Base-by-base conservation (phyloP, 2,329 filamentous ascomycete genomes). In the Fusarium anthophilum region DNA sequence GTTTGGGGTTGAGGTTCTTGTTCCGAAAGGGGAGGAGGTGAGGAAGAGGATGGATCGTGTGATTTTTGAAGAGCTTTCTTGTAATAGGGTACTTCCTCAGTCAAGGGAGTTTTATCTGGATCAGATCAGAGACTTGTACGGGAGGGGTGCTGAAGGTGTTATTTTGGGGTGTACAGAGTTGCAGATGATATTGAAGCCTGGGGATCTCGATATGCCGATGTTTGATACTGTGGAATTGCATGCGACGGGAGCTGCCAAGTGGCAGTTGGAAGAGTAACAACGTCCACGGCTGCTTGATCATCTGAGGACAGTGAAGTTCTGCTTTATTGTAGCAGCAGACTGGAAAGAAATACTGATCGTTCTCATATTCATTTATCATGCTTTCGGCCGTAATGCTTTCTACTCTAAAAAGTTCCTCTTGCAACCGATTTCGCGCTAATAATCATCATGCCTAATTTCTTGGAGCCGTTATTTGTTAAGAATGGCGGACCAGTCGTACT, bases 401-500 rank as follows among this genome's bases (percentile, higher is more conserved):
- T 55, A 41, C 51, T 55, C 20, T 30, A n/a, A 41, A 30, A 41
- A 41, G 51, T 17, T 5, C 6, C 10, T 10, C 6, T 4, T 8
- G 20, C 24, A 39, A 39, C 11, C 28, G 2, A 28, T n/a, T n/a
- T 17, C 22, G 15, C 35, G 35, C 10, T 26, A 37, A 37, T 26
- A 53, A 15, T 28, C 8, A 54, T 8, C 35, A n/a, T 54, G 14
- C 24, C 10, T 22, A 13, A 37, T 5, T 9, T 22, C 48, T 8
- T 9, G 14, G 3, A 12, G 0, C 4, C 6, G n/a, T 45, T 50
- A 72, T 28, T 72, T 53, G 11, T 44, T 24, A 12, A 77, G 54
- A 10, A 77, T 61, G 24, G 64, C 10, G 2, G 79, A 70, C 83
- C 83, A 85, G 55, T 85, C 83, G 44, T 83, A 78, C 56, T 75